A percentile compares a stretch with the other conserved stretches of the same genome.
These are phyloP conservation scores for Podaxis sp. DNA, from an alignment of 768 basidiomycete species.

Conservation along the genomic window DNA sequence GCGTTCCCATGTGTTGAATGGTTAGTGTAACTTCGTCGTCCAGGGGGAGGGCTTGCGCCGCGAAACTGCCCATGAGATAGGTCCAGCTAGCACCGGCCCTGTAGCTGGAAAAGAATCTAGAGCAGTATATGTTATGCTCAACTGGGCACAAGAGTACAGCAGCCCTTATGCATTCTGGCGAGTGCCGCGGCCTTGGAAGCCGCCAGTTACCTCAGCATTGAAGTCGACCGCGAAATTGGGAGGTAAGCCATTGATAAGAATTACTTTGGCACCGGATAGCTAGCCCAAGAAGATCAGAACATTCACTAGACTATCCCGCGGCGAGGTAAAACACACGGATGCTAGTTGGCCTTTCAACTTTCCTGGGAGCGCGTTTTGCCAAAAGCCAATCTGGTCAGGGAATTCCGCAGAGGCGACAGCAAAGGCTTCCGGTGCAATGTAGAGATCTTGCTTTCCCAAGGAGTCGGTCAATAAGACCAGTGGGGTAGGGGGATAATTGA, in stretches of 20 bases:
- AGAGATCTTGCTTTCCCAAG: slow-evolving; percentile 44
- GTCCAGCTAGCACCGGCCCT: slow-evolving; percentile 31
- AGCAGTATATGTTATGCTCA: neutral
- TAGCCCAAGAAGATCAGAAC: slow-evolving; percentile 6
- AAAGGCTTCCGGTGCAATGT: slow-evolving; percentile 58
- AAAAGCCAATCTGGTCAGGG: slow-evolving; percentile 47
- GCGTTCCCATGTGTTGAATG: slow-evolving; percentile 38
- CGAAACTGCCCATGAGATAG: slow-evolving; percentile 49
- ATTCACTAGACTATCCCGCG: neutral
- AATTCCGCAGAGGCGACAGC: slow-evolving; percentile 51
- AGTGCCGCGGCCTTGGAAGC: slow-evolving; percentile 50
- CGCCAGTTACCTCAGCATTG: slow-evolving; percentile 50
- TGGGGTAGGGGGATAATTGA: slow-evolving; percentile 52
- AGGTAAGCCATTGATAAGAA: slow-evolving; percentile 48
- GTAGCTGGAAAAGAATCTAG: slow-evolving; percentile 43
- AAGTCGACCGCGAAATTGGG: slow-evolving; percentile 51
- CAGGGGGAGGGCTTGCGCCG: slow-evolving; percentile 47
- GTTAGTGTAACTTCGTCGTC: slow-evolving; percentile 42
- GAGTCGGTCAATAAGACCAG: slow-evolving; percentile 44
- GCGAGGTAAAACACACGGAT: slow-evolving; percentile 31
- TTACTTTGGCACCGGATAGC: slow-evolving; percentile 52
- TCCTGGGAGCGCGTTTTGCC: slow-evolving; percentile 54
- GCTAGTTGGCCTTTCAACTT: slow-evolving; percentile 44
- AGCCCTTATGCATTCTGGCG: slow-evolving; percentile 43
- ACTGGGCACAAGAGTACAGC: neutral